Evolutionary conservation across 78 protist genomes (phyloP), one percentile per base, ranked within the genome.

Genomic region (Dictyostelium capitatum): DNA sequence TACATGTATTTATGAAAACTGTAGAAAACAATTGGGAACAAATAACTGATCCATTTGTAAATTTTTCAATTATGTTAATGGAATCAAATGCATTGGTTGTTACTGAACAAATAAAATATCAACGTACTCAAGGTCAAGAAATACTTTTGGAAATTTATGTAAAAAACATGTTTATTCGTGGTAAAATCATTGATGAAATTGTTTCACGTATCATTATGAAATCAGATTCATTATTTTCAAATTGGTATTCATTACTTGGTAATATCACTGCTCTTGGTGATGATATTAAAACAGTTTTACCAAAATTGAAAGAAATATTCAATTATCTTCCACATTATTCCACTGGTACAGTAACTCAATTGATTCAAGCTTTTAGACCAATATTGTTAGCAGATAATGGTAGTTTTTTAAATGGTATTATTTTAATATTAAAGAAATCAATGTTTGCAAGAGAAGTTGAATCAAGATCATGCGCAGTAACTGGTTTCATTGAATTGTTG

Each of bases 401-500:
- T 5, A 23, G 30, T 6, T 72, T 83, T 43, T 25, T 77, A 17
- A 80, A 87, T 64, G 43, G 37, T 59, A 79, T 87, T 11, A 64
- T 87, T 32, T 9, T 87, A 25, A 53, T 47, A 32, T 74, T 87
- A 25, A 87, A 77, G 53, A 87, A 87, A 64, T 77, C 93, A 65
- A 87, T 87, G 93, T 87, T 87, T 50, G 70, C 81, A 9, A 37
- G 80, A 28, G 93, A 87, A 32, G 12, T 65, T 17, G 84, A 87
- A 77, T 62, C 84, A 2, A 74, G 93, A 78, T 20, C 83, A 0
- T 28, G 73, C 6, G 83, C 84, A 0, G 80, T 87, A 0, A 78
- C 73, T 48, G 93, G 93, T 9, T 87, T 77, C 43, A 64, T 87
- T 7, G 78, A 87, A 47, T 28, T 87, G 37, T 59, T 87, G 14